Evolutionary conservation across 2,329 filamentous ascomycete genomes (phyloP), one percentile per base, ranked within the genome.

Genomic region (Thielaviopsis euricoi): DNA sequence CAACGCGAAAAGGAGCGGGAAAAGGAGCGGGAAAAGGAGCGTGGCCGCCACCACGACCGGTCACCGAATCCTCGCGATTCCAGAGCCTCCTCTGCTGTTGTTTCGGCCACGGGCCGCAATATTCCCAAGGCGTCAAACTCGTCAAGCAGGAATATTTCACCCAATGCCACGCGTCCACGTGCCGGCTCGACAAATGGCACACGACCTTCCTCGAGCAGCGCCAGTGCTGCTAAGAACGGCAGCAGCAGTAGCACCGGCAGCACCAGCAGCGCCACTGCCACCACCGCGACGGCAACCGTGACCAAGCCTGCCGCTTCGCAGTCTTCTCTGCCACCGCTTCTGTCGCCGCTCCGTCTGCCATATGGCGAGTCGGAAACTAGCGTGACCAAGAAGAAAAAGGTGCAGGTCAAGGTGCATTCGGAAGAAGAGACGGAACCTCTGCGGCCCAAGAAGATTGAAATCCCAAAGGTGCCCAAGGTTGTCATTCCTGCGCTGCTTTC

Each of bases 401-500:
- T 40, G 51, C 49, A 12, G 43, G 54, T 65, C 64, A 61, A 67
- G 63, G 65, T 64, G 61, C 64, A 66, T 55, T 64, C 64, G 62
- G 73, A 68, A 65, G 71, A 66, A 61, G 62, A 64, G 52, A 65
- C 64, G 12, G 66, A 67, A 17, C 33, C 37, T 26, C 21, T 29
- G 25, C 51, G 53, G 12, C 53, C 26, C 51, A 60, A 52, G 46
- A 60, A 52, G 21, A 59, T 57, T 29, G 50, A 56, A 12, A 59
- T 59, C 6, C 58, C 66, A 63, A 48, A 60, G 58, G 6, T 61
- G 61, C 21, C 66, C 62, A 15, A 69, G 61, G 58, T 50, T 60
- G 22, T 57, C 61, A 46, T 60, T 13, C 79, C 78, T 0, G 68
- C 73, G 0, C 68, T 81, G 6, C 68, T 82, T 12, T 82, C 79